A percentile compares a stretch with the other conserved stretches of the same genome.
Conservation (phyloP, 176 grass and related monocot genomes). For the Oryza punctata region DNA sequence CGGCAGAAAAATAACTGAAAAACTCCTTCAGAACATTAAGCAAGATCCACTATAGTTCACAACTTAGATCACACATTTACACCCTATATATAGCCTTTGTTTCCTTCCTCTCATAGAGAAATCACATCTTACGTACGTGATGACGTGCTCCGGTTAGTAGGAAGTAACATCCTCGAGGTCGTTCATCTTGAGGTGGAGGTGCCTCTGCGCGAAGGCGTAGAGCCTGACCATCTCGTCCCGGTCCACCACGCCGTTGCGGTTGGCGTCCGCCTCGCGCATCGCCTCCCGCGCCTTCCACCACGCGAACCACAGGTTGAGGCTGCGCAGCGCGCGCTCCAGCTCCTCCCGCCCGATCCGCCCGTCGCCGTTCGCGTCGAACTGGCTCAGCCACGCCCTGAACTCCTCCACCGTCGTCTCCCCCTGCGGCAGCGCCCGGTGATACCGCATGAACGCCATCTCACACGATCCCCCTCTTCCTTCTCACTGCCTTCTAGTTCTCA, state of each 20-base stretch:
- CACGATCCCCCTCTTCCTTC: background rate
- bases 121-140: background rate
- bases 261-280: constrained; percentile 53
- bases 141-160: background rate
- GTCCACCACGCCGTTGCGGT: constrained; percentile 62
- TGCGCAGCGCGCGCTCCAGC: constrained; percentile 60
- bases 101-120: too few species aligned
- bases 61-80: background rate
- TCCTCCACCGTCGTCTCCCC: constrained; percentile 59
- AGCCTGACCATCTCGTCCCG: constrained; percentile 53
- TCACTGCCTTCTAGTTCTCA: too few species aligned
- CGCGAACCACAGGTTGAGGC: constrained; percentile 70
- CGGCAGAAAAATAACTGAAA: background rate
- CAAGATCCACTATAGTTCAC: background rate
- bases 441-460: constrained; percentile 59
- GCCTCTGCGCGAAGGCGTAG: constrained; percentile 60
- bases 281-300: constrained; percentile 76
- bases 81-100: too few species aligned
- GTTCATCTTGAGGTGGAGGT: constrained; percentile 67
- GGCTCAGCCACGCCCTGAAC: constrained; percentile 77
- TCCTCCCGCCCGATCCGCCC: constrained; percentile 68
- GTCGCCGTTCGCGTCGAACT: constrained; percentile 69
- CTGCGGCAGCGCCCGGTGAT: constrained; percentile 49
- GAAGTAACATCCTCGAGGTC: constrained; percentile 34
- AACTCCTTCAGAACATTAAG: background rate